These are phyloP conservation scores for Hibiscus trionum DNA, from an alignment of 345 rosid genomes.

Conservation along the genomic window DNA sequence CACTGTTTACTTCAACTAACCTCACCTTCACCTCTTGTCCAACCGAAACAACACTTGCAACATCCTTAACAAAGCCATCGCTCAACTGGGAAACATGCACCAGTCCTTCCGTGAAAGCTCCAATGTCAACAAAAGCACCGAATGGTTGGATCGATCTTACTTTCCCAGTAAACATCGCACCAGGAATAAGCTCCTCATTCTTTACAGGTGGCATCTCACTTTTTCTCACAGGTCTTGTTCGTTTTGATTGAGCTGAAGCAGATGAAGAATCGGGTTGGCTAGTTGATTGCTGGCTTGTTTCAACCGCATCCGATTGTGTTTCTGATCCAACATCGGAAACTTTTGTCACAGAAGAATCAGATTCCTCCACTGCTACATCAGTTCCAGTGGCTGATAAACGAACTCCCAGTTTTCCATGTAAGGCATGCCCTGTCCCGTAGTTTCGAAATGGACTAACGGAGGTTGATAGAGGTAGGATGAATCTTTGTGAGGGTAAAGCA, in stretches of 20 bases:
- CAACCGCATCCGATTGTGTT: slow-evolving; percentile 24
- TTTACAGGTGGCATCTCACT: slow-evolving; percentile 76
- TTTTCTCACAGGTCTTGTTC: slow-evolving; percentile 50
- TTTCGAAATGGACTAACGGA: slow-evolving; percentile 46
- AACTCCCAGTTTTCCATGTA: slow-evolving; percentile 29
- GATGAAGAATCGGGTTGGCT: slow-evolving; percentile 16
- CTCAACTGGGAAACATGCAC: slow-evolving; percentile 87
- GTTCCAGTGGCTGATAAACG: slow-evolving; percentile 47
- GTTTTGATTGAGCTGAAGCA: slow-evolving; percentile 36
- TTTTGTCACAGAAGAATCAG: slow-evolving; percentile 41
- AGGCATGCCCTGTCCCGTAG: slow-evolving; percentile 25
- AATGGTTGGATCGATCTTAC: slow-evolving; percentile 86
- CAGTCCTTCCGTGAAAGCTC: slow-evolving; percentile 88
- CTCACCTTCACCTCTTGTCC: slow-evolving; percentile 87
- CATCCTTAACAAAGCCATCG: slow-evolving; percentile 76
- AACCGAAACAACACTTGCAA: slow-evolving; percentile 60
- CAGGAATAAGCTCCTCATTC: slow-evolving; percentile 69
- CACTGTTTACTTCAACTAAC: slow-evolving; percentile 67
- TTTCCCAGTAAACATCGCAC: slow-evolving; percentile 81
- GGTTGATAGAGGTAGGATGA: slow-evolving; percentile 36
- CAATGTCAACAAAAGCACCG: slow-evolving; percentile 82
- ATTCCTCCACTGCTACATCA: slow-evolving; percentile 61
- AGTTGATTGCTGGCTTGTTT: slow-evolving; percentile 28
- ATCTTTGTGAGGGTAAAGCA: slow-evolving; percentile 23
- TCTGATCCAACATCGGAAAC: slow-evolving; percentile 28